Base-by-base conservation (phyloP, 2,329 filamentous ascomycete species). In the Xylaria sp. region DNA sequence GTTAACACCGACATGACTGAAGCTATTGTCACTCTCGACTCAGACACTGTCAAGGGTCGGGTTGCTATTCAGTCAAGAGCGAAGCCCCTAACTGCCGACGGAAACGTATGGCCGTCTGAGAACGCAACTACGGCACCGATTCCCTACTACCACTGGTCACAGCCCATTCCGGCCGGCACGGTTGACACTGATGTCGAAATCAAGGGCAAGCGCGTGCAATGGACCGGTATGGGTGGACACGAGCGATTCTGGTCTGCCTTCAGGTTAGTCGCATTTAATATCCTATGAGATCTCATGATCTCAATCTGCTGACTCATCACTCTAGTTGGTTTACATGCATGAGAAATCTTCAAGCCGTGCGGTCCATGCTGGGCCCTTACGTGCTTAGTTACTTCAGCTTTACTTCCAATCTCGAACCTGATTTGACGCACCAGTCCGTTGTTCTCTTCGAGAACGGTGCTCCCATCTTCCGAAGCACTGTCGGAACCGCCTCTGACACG, bases 191-290 rank as follows among this genome's bases (percentile, higher is more conserved):
- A 66, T n/a, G 52, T 64, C 3, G 35, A 49, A 7, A 64, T 66
- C 9, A 58, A 61, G 19, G 64, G 61, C 19, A 47, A 52, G 4
- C 5, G 14, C 21, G 35, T 61, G 1, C 28, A n/a, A 6, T 66
- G 60, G 57, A 55, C 17, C 2, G 64, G 64, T 12, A 63, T 66
- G 55, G 64, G 64, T 3, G 61, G 64, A 2, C 56, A 63, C 19
- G 64, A 66, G 51, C 54, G 64, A 35, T 57, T 66, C 45, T 66
- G 64, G 64, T 57, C 47, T 23, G 60, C 64, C 3, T 66, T 66
- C 15, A 64, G 61, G 61, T 64, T 12, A 60, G 46, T 57, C 11
- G 2, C 23, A 37, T 57, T 23, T 37, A n/a, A 33, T 33, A 7
- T 28, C 47, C 45, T 50, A 35, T 52, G 43, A 15, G 17, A 28